phyloP scores from a whole-genome alignment of 106 monocot species.

The Allium fistulosum region DNA sequence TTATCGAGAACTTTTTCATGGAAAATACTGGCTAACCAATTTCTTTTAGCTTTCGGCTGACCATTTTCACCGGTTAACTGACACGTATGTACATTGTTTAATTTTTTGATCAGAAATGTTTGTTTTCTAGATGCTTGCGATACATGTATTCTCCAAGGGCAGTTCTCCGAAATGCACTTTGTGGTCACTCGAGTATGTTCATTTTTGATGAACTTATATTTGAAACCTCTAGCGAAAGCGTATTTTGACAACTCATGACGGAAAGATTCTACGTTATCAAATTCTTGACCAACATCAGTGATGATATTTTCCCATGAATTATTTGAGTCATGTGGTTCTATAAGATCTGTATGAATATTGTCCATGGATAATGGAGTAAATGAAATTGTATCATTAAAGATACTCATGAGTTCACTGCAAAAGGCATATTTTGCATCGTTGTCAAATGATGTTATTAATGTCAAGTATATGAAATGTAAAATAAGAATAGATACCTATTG shows the following conservation, averaged over 20 bases:
- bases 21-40: conserved; percentile 75
- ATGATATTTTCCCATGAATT: conserved; percentile 44
- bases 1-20: conserved; percentile 65
- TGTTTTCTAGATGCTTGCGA: conserved; percentile 41
- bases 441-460: no score
- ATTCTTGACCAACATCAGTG: conserved; percentile 73
- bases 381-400: neutral
- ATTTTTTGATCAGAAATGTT: conserved; percentile 56
- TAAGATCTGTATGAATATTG: neutral
- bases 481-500: neutral
- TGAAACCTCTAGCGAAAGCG: conserved; percentile 66
- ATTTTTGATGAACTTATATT: conserved; percentile 64
- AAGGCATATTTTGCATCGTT: neutral
- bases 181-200: conserved; percentile 67
- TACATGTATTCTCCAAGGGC: conserved; percentile 78
- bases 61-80: conserved; percentile 33
- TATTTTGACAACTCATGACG: conserved; percentile 81
- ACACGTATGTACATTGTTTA: conserved; percentile 62
- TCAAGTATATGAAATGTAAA: neutral
- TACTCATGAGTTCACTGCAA: conserved; percentile 11
- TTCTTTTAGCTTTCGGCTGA: conserved; percentile 53
- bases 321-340: neutral
- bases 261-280: conserved; percentile 51
- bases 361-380: neutral
- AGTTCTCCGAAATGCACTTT: conserved; percentile 55